Evolutionary conservation across 305 asterid genomes (phyloP).

Genomic region (Plantago coronopus): DNA sequence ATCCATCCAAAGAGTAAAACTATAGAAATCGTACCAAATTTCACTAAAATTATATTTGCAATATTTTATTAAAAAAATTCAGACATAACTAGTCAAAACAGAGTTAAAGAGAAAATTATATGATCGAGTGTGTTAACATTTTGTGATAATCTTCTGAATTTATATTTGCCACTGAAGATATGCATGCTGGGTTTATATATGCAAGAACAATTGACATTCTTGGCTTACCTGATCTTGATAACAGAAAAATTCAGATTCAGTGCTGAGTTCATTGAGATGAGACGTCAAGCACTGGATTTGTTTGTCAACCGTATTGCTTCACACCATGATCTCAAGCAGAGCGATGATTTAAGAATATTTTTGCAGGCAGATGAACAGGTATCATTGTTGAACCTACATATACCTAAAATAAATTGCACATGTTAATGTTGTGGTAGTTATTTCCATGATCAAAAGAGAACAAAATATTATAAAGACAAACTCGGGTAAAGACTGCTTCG

Average conservation of each 20-base stretch:
- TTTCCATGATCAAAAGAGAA: slow-evolving; percentile 1
- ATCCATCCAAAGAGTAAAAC: no score
- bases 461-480: neutral
- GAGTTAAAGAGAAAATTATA: no score
- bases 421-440: slow-evolving; percentile 16
- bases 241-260: slow-evolving; percentile 94
- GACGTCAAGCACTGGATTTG: slow-evolving; percentile 86
- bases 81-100: no score
- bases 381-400: slow-evolving; percentile 21
- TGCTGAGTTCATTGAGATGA: slow-evolving; percentile 97
- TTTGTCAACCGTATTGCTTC: slow-evolving; percentile 84
- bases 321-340: slow-evolving; percentile 74
- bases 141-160: no score
- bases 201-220: neutral
- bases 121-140: no score
- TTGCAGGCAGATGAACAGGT: slow-evolving; percentile 62
- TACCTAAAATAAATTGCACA: slow-evolving; percentile 5
- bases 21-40: no score
- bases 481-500: no score
- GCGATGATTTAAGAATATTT: slow-evolving; percentile 64
- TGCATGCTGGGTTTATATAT: neutral
- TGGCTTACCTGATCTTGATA: slow-evolving; percentile 10
- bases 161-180: no score
- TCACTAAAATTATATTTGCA: no score
- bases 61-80: no score